Percentiles rank a stretch among this genome's conserved stretches.
Conservation (phyloP, 1,284 basidiomycete genomes). For the Golubevia sp. region DNA sequence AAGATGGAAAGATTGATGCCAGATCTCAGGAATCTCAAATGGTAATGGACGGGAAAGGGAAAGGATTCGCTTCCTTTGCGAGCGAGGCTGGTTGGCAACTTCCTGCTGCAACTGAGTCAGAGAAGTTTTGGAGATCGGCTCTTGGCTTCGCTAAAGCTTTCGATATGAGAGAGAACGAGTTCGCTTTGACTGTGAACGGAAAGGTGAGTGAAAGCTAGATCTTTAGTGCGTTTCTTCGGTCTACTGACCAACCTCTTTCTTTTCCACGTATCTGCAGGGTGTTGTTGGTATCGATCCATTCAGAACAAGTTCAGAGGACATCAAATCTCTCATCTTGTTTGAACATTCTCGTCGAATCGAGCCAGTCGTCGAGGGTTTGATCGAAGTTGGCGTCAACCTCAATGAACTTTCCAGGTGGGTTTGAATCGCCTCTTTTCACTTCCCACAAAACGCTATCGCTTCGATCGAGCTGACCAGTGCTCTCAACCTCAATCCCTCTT, state of each 20-base stretch:
- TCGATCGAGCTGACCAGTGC: no score
- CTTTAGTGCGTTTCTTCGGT: not conserved
- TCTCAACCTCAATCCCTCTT: not conserved
- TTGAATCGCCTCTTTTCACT: no score
- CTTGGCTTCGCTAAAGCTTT: not conserved
- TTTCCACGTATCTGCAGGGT: not conserved
- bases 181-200: not conserved
- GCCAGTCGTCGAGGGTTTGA: slow-evolving; percentile 6
- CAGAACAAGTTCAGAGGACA: slow-evolving; percentile 2
- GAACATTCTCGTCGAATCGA: slow-evolving; percentile 7
- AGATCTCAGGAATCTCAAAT: not conserved
- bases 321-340: slow-evolving; percentile 8
- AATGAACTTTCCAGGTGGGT: not conserved
- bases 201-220: not conserved
- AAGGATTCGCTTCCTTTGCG: not conserved
- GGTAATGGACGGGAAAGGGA: not conserved
- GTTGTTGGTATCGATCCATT: slow-evolving; percentile 4
- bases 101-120: not conserved
- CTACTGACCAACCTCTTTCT: not conserved
- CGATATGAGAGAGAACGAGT: not conserved
- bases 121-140: not conserved
- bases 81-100: not conserved
- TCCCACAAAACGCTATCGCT: no score
- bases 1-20: not conserved
- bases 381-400: slow-evolving; percentile 2